Conservation (phyloP, 2,329 filamentous ascomycete species). For the Teratosphaeria viscida region DNA sequence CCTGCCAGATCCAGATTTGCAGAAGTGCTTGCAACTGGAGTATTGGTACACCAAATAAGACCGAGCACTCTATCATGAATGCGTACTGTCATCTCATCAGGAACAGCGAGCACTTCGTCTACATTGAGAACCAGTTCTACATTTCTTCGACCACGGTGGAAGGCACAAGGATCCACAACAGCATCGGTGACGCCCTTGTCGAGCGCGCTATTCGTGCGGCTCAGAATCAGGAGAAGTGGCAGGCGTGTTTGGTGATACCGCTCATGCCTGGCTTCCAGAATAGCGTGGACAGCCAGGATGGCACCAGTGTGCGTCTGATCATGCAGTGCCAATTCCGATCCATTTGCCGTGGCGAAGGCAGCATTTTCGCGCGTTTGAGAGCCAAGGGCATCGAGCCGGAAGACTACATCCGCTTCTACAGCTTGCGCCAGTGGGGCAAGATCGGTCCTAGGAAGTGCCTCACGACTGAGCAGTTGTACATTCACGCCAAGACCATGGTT, state of each 20-base stretch:
- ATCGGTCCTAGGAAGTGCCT: slow-evolving; percentile 73
- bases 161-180: slow-evolving; percentile 78
- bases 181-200: slow-evolving; percentile 87
- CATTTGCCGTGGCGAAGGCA: slow-evolving; percentile 84
- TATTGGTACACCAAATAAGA: slow-evolving; percentile 67
- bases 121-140: slow-evolving; percentile 99
- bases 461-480: slow-evolving; percentile 93
- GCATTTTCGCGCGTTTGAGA: slow-evolving; percentile 78
- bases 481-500: slow-evolving; percentile 93
- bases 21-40: slow-evolving; percentile 89
- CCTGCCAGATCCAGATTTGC: slow-evolving; percentile 91
- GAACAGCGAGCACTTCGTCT: slow-evolving; percentile 91
- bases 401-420: slow-evolving; percentile 93
- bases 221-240: slow-evolving; percentile 79
- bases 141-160: slow-evolving; percentile 86
- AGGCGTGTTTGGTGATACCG: slow-evolving; percentile 79
- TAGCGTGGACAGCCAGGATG: slow-evolving; percentile 85
- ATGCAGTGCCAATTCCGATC: slow-evolving; percentile 96
- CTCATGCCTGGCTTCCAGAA: slow-evolving; percentile 99
- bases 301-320: slow-evolving; percentile 86
- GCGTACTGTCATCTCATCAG: slow-evolving; percentile 93
- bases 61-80: slow-evolving; percentile 90
- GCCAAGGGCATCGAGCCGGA: slow-evolving; percentile 79
- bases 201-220: slow-evolving; percentile 80
- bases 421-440: slow-evolving; percentile 81